Evolutionary conservation across 169 alveolate genomes (phyloP), one percentile per base, ranked within the genome.

Genomic region (Plasmodium berghei): DNA sequence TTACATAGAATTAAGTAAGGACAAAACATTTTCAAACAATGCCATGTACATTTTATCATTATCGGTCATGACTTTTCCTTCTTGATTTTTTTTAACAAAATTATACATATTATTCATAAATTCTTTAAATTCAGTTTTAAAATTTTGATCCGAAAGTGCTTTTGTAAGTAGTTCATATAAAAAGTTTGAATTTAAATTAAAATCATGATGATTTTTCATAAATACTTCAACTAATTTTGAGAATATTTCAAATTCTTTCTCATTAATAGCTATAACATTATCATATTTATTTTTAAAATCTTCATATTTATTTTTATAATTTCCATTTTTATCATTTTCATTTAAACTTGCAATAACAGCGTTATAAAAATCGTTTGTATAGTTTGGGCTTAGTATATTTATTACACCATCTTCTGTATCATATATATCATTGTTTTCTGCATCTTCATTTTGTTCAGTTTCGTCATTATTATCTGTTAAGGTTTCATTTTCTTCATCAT

Each of bases 281-380:
- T 72, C 85, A 22, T 72, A 72, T 40, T 72, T 67, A 18, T 54
- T 72, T 54, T 72, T 72, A 40, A 72, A 72, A 49, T 72, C 48
- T 12, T 46, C 55, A 72, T 72, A 72, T 49, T 54, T 52, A 59
- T 54, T 5, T 5, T 72, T 10, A 14, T 72, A 26, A 54, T 72
- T 6, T 9, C 18, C 24, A 24, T 61, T 52, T 22, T 40, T 34
- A 59, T 20, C 52, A 40, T 26, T 72, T 16, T 54, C 28, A 72
- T 26, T 49, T 54, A 72, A 49, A 61, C 18, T 72, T 0, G 12
- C 45, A 14, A 72, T n/a, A 40, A 72, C 55, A 22, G 49, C 67
- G 14, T 54, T 55, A 72, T 18, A 72, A 34, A 72, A 9, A 9
- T 72, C 34, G 10, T 72, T 54, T 52, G 85, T 5, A 34, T 54